Evolutionary conservation across 2,329 filamentous ascomycete genomes (phyloP).

Genomic region (Fusarium palustre): DNA sequence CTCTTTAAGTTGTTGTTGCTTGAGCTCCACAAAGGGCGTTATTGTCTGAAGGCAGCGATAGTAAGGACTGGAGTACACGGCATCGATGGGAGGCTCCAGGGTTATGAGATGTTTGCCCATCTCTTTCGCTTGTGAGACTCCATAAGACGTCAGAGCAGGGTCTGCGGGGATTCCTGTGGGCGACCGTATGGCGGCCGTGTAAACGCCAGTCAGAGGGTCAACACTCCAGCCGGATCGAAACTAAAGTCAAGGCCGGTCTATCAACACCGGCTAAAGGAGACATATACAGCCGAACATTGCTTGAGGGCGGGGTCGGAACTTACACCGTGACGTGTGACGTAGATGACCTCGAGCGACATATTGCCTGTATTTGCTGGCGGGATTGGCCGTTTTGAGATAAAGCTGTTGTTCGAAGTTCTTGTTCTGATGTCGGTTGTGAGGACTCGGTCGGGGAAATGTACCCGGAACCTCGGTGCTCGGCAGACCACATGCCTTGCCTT

Average conservation of each 20-base stretch:
- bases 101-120: slow-evolving; percentile 74
- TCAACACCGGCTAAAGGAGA: slow-evolving; percentile 26
- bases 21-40: slow-evolving; percentile 71
- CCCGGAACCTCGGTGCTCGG: slow-evolving; percentile 38
- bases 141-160: slow-evolving; percentile 86
- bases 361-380: background rate
- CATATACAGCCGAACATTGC: background rate
- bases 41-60: slow-evolving; percentile 91
- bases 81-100: slow-evolving; percentile 75
- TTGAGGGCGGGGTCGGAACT: slow-evolving; percentile 50
- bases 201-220: slow-evolving; percentile 81
- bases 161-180: slow-evolving; percentile 92
- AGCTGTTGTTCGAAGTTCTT: background rate
- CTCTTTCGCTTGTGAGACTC: slow-evolving; percentile 84
- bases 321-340: slow-evolving; percentile 81
- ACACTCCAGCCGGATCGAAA: slow-evolving; percentile 93
- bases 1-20: slow-evolving; percentile 41
- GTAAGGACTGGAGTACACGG: slow-evolving; percentile 86
- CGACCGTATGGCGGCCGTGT: slow-evolving; percentile 77
- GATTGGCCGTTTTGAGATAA: background rate
- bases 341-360: slow-evolving; percentile 78
- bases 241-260: slow-evolving; percentile 58
- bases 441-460: background rate
- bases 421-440: background rate
- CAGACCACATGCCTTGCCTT: slow-evolving; percentile 34